These are phyloP conservation scores for Phytopythium vexans DNA, from an alignment of 352 stramenopile species.

Conservation along the genomic window DNA sequence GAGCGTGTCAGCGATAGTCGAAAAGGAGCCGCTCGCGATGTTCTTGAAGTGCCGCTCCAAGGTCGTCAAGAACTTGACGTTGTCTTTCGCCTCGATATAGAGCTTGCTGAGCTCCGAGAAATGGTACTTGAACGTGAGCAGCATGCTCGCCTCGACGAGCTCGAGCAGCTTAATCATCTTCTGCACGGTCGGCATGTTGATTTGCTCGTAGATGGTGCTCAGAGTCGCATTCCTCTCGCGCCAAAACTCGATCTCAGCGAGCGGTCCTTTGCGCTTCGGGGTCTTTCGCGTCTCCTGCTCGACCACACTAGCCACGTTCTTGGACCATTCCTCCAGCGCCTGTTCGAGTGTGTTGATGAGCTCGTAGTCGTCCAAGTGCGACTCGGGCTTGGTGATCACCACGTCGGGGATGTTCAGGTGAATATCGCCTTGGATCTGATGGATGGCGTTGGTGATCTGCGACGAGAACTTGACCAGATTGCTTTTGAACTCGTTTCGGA, in stretches of 20 bases:
- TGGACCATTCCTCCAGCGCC: slow-evolving; percentile 92
- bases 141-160: slow-evolving; percentile 86
- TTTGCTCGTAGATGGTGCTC: slow-evolving; percentile 95
- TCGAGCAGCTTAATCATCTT: slow-evolving; percentile 94
- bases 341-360: slow-evolving; percentile 88
- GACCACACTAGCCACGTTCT: slow-evolving; percentile 87
- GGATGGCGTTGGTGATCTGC: slow-evolving; percentile 90
- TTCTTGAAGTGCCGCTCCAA: slow-evolving; percentile 97
- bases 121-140: slow-evolving; percentile 93
- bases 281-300: slow-evolving; percentile 89
- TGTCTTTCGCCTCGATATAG: slow-evolving; percentile 95
- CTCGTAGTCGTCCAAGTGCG: slow-evolving; percentile 82
- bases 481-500: slow-evolving; percentile 87
- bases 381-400: slow-evolving; percentile 85
- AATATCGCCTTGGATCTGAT: slow-evolving; percentile 94
- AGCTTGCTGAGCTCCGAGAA: slow-evolving; percentile 94
- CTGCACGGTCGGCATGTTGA: slow-evolving; percentile 94
- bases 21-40: slow-evolving; percentile 88
- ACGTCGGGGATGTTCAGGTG: slow-evolving; percentile 92
- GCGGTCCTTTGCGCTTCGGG: slow-evolving; percentile 84
- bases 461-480: slow-evolving; percentile 92
- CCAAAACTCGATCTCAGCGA: slow-evolving; percentile 97
- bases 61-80: slow-evolving; percentile 96
- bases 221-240: slow-evolving; percentile 91
- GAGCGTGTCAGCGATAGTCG: slow-evolving; percentile 90